Conservation (phyloP, 441 rosid species). For the Bruguiera hainesii region DNA sequence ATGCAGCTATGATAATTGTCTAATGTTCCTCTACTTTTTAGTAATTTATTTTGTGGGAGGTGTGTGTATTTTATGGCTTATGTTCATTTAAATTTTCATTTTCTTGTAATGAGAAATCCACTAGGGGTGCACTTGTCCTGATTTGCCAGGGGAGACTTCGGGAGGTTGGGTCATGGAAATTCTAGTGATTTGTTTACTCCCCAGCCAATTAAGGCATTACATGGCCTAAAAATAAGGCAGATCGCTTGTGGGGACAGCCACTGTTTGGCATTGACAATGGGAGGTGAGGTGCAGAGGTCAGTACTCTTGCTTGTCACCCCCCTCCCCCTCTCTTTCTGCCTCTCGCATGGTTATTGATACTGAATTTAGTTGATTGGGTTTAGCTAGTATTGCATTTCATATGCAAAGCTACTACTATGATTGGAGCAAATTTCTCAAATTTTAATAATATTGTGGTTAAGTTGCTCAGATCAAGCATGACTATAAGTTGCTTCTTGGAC, state of each 20-base stretch:
- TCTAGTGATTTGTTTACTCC: constrained; percentile 92
- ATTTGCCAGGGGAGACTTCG: constrained; percentile 90
- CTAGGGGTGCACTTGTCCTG: constrained; percentile 9
- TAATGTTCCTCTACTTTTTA: too few species aligned
- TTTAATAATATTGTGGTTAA: background rate
- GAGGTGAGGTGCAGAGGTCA: constrained; percentile 87
- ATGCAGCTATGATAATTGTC: too few species aligned
- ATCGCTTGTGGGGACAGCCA: constrained; percentile 99
- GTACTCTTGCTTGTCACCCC: background rate
- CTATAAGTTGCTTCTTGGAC: background rate
- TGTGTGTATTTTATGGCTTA: too few species aligned
- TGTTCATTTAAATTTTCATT: background rate
- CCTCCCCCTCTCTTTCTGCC: constrained; percentile 6
- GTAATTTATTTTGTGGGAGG: too few species aligned
- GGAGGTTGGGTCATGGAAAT: constrained; percentile 97
- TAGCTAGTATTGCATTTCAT: background rate
- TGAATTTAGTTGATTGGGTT: constrained; percentile 1
- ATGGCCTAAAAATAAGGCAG: constrained; percentile 77
- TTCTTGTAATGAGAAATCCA: background rate
- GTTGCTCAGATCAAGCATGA: background rate
- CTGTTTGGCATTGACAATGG: constrained; percentile 88
- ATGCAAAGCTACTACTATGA: background rate
- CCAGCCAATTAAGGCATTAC: constrained; percentile 72
- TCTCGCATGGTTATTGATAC: constrained; percentile 6
- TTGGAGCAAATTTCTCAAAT: background rate